Evolutionary conservation across 371 early-diverging fungal species (phyloP), one percentile per base, ranked within the genome.

Genomic region (Mucor plumbeus): DNA sequence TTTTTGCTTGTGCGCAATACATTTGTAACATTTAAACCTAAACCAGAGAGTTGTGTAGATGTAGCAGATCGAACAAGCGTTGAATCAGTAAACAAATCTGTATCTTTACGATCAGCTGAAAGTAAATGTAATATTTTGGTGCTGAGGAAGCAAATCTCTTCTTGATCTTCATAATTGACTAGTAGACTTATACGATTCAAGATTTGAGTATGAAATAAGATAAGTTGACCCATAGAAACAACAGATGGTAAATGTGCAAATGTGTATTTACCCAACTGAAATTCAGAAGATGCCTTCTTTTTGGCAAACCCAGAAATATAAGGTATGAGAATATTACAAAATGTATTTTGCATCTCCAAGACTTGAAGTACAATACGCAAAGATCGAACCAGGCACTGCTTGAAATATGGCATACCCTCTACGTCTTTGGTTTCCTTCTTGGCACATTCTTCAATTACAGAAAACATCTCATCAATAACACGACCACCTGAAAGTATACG

Each of bases 401-500:
- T 63, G 15, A 72, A 73, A 43, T 73, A 73, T 3, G 62, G 61
- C 17, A 72, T 67, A 13, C 54, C 67, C 7, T 63, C 68, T 0
- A 62, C 70, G 6, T 74, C 68, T n/a, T 65, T 62, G 1, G 86
- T 88, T 17, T 92, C 69, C 0, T 75, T 63, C 35, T 87, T 85
- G 8, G 89, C 87, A 8, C 88, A 90, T 11, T 81, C 78, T n/a
- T 76, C 71, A 26, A 94, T 70, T 10, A 94, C 77, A 26, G 83
- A 75, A 73, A 94, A 88, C 9, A 97, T 62, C 47, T 87, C 84
- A 11, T 84, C 79, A 15, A 91, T 73, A 7, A 95, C 79, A 44
- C 85, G 82, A 15, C 92, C 87, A 13, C 94, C 95, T 4, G 91
- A 87, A 17, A 98, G 75, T n/a, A 96, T 68, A 17, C 92, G 86